A percentile compares a stretch with the other conserved stretches of the same genome.
Conservation (phyloP, 1,284 basidiomycete species). For the Mycena sp. region DNA sequence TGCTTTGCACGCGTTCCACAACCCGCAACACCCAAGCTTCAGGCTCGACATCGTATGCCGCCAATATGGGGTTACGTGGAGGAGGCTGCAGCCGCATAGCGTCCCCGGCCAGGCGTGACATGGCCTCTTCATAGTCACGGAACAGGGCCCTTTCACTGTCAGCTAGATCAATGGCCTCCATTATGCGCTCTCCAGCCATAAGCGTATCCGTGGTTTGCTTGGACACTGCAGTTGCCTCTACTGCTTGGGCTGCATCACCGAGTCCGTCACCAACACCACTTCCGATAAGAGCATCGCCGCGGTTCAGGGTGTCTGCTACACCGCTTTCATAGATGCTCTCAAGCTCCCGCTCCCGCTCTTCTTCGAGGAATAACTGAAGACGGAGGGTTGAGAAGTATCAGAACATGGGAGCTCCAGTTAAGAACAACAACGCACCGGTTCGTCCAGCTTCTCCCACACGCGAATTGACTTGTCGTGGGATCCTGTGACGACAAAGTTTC, state of each 20-base stretch:
- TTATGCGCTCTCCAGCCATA: constrained; percentile 96
- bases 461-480: constrained; percentile 98
- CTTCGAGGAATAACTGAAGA: constrained; percentile 90
- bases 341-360: constrained; percentile 95
- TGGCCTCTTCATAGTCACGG: constrained; percentile 75
- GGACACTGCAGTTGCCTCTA: constrained; percentile 81
- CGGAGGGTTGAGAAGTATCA: constrained; percentile 17
- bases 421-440: constrained; percentile 71
- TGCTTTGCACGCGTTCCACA: constrained; percentile 84
- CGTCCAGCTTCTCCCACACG: constrained; percentile 98
- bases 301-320: constrained; percentile 79
- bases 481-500: constrained; percentile 94
- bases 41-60: constrained; percentile 82
- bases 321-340: constrained; percentile 89
- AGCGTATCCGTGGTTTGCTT: constrained; percentile 96
- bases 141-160: constrained; percentile 78
- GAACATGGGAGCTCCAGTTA: background rate
- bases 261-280: constrained; percentile 59
- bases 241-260: constrained; percentile 46
- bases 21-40: constrained; percentile 89
- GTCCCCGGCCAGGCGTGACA: constrained; percentile 63
- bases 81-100: constrained; percentile 78
- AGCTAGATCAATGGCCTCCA: constrained; percentile 94
- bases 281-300: constrained; percentile 56
- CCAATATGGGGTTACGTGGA: constrained; percentile 81